Percentiles rank a stretch among this genome's conserved stretches.
Evolutionary conservation across 2,329 filamentous ascomycete genomes (phyloP).

Genomic region (Coniosporium tulheliwenetii): DNA sequence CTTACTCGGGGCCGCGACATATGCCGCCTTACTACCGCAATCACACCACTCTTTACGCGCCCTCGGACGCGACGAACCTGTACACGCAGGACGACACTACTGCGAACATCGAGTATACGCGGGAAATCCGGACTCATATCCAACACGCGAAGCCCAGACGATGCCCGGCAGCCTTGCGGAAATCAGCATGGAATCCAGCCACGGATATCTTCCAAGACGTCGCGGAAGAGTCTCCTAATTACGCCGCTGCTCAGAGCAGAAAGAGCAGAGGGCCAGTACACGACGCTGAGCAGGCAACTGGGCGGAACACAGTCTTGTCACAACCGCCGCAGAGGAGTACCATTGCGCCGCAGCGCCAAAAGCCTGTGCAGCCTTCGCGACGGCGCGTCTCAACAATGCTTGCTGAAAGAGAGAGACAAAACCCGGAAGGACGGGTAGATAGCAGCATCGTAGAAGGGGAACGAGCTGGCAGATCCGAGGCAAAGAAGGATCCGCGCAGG

Average conservation of each 20-base stretch:
- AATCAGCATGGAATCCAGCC: constrained; percentile 7
- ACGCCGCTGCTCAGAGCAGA: constrained; percentile 5
- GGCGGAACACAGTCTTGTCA: constrained; percentile 9
- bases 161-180: constrained; percentile 8
- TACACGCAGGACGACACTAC: constrained; percentile 11
- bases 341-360: neutral
- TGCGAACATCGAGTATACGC: constrained; percentile 14
- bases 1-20: no score
- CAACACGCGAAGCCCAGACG: constrained; percentile 11
- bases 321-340: constrained; percentile 10
- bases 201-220: constrained; percentile 17
- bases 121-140: constrained; percentile 13
- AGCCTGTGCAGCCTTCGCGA: neutral
- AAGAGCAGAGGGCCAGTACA: constrained; percentile 2
- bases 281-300: neutral
- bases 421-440: neutral
- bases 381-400: neutral
- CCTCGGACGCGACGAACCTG: neutral
- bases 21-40: no score
- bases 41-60: neutral
- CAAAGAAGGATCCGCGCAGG: constrained; percentile 25
- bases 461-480: neutral
- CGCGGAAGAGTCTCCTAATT: constrained; percentile 7
- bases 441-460: neutral
- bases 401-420: neutral